Percentiles rank a stretch among this genome's conserved stretches.
These are phyloP conservation scores for Nemania sp. DNA, from an alignment of 2,329 filamentous ascomycete genomes.

Conservation along the genomic window DNA sequence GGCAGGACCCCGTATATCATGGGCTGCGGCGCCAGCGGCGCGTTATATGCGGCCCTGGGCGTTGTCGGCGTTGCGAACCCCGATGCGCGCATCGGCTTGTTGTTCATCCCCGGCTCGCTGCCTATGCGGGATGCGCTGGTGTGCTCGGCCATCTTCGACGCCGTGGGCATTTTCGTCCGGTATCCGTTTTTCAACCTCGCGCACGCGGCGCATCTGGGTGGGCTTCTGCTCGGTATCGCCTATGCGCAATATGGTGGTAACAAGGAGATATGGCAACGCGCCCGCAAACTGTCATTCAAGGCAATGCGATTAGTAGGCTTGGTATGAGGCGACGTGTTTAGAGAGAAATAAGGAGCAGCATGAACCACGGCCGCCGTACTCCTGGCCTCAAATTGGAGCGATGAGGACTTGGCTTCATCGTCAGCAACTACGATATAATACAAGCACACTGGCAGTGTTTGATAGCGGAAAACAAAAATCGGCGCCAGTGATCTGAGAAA, in stretches of 20 bases:
- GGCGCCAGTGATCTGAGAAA: too few species aligned
- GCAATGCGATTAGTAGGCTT: slow-evolving; percentile 31
- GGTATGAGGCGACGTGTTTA: slow-evolving; percentile 18
- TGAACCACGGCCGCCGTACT: too few species aligned
- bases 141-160: slow-evolving; percentile 29
- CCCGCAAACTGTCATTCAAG: slow-evolving; percentile 29
- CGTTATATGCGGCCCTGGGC: slow-evolving; percentile 33
- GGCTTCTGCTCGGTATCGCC: slow-evolving; percentile 28
- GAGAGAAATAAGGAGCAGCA: too few species aligned
- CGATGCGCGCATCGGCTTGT: slow-evolving; percentile 24
- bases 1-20: slow-evolving; percentile 4
- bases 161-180: slow-evolving; percentile 30
- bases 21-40: slow-evolving; percentile 31
- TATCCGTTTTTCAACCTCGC: slow-evolving; percentile 20
- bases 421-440: too few species aligned
- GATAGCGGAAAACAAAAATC: too few species aligned
- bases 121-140: slow-evolving; percentile 18
- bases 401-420: too few species aligned
- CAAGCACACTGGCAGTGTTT: too few species aligned
- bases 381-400: too few species aligned
- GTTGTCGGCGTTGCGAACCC: slow-evolving; percentile 27
- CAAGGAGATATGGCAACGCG: slow-evolving; percentile 31
- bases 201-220: slow-evolving; percentile 34
- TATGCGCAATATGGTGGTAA: slow-evolving; percentile 32
- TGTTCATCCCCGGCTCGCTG: slow-evolving; percentile 29